These are phyloP conservation scores for Dactylorhiza incarnata DNA, from an alignment of 106 monocot species.

Conservation along the genomic window DNA sequence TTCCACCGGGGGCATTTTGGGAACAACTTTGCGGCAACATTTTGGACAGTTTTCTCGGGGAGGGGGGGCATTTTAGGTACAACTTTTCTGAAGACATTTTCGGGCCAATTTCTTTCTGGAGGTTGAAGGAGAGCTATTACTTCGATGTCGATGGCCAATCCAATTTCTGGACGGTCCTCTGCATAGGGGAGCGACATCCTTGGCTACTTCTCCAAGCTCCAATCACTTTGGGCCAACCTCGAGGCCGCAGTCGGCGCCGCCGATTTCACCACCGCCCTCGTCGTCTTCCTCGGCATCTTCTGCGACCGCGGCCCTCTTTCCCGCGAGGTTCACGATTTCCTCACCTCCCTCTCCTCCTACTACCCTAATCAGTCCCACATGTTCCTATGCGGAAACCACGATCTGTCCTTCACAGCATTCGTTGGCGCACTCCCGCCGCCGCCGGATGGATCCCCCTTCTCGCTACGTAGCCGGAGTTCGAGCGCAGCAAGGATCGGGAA, in stretches of 20 bases:
- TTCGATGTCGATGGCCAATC: slow-evolving; percentile 77
- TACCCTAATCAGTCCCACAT: slow-evolving; percentile 77
- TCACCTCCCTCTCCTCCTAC: slow-evolving; percentile 57
- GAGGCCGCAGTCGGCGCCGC: slow-evolving; percentile 33
- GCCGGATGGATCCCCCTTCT: slow-evolving; percentile 40
- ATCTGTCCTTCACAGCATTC: slow-evolving; percentile 94
- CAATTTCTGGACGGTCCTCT: slow-evolving; percentile 59
- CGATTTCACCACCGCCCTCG: slow-evolving; percentile 63
- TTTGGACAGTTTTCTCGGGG: no score
- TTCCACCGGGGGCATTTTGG: no score
- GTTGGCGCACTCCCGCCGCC: slow-evolving; percentile 77
- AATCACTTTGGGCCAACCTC: slow-evolving; percentile 74
- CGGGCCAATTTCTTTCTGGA: no score
- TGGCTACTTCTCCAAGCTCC: slow-evolving; percentile 44
- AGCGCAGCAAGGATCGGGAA: slow-evolving; percentile 57
- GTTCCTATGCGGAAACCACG: slow-evolving; percentile 98
- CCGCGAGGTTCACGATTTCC: slow-evolving; percentile 65
- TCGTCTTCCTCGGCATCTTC: slow-evolving; percentile 98
- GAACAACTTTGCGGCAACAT: no score
- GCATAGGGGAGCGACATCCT: slow-evolving; percentile 74
- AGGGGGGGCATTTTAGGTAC: no score
- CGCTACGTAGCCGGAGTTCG: slow-evolving; percentile 79
- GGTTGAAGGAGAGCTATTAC: no score
- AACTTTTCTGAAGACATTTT: no score
- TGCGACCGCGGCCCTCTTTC: slow-evolving; percentile 86